Conservation (phyloP, 2,329 filamentous ascomycete genomes). For the Hirsutella minnesotensis region DNA sequence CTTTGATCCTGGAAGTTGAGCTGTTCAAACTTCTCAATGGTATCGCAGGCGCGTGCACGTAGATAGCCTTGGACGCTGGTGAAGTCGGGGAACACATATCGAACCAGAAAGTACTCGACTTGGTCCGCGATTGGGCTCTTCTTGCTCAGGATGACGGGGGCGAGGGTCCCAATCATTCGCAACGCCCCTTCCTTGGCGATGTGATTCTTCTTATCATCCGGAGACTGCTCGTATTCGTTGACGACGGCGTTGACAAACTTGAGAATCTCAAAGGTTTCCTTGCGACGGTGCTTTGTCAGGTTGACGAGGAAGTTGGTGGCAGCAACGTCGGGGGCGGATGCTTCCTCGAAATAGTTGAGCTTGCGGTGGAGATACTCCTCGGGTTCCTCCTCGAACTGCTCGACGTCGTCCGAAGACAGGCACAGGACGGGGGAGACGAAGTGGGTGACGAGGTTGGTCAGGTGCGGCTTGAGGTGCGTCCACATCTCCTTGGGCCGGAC, state of each 20-base stretch:
- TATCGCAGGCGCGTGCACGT: constrained; percentile 89
- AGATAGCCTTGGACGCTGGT: constrained; percentile 85
- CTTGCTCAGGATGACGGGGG: constrained; percentile 89
- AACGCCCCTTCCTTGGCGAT: constrained; percentile 93
- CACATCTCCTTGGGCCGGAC: constrained; percentile 97
- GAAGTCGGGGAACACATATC: constrained; percentile 97
- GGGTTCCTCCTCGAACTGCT: constrained; percentile 87
- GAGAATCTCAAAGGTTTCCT: constrained; percentile 90
- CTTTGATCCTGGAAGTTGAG: constrained; percentile 93
- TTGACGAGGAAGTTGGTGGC: constrained; percentile 95
- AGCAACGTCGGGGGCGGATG: constrained; percentile 86
- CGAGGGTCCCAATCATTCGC: constrained; percentile 91
- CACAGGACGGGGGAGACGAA: constrained; percentile 93
- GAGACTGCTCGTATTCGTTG: constrained; percentile 76
- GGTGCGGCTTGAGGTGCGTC: constrained; percentile 83
- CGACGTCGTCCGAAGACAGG: constrained; percentile 80
- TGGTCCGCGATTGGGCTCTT: constrained; percentile 97
- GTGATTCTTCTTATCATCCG: constrained; percentile 84
- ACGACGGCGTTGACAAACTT: constrained; percentile 93
- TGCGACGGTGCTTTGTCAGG: constrained; percentile 84
- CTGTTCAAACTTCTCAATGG: constrained; percentile 94
- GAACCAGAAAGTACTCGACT: constrained; percentile 96
- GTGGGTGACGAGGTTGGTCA: constrained; percentile 86
- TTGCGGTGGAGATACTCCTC: constrained; percentile 96
- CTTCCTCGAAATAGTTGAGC: constrained; percentile 95